phyloP scores from a whole-genome alignment of 768 basidiomycete species.

The Myochromella boudieri region DNA sequence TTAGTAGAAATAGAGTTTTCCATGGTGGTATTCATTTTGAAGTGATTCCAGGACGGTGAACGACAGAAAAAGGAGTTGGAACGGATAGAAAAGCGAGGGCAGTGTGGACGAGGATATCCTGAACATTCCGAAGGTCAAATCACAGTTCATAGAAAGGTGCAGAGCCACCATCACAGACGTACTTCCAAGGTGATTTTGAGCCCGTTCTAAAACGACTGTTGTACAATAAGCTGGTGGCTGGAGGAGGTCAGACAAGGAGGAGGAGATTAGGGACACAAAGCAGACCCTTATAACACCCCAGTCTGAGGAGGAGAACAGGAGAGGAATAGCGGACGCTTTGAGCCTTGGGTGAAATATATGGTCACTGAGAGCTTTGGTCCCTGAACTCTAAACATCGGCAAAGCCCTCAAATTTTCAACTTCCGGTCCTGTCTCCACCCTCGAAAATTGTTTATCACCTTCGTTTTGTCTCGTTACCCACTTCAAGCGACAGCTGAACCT shows the following conservation, averaged over 20 bases:
- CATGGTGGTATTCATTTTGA: constrained; percentile 68
- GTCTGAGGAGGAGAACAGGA: constrained; percentile 31
- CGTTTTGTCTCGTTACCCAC: not conserved
- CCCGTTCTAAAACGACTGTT: constrained; percentile 78
- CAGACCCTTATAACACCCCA: constrained; percentile 49
- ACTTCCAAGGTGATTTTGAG: constrained; percentile 75
- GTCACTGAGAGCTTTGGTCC: constrained; percentile 42
- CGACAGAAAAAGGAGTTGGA: constrained; percentile 52
- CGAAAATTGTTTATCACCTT: constrained; percentile 29
- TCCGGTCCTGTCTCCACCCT: constrained; percentile 37
- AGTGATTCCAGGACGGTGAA: constrained; percentile 56
- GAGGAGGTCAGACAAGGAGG: constrained; percentile 18
- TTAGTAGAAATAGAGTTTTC: constrained; percentile 72
- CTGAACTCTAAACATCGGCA: constrained; percentile 49
- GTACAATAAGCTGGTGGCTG: constrained; percentile 67
- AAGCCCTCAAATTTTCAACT: constrained; percentile 51
- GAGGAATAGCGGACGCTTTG: constrained; percentile 31
- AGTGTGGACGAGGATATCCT: constrained; percentile 72
- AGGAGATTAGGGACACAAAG: constrained; percentile 20
- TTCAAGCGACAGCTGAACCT: constrained; percentile 3
- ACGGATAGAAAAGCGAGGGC: constrained; percentile 51
- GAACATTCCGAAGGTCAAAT: constrained; percentile 19
- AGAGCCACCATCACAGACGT: constrained; percentile 29
- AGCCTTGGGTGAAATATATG: constrained; percentile 43
- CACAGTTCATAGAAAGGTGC: constrained; percentile 22